Conservation (phyloP, 2,329 filamentous ascomycete genomes). For the Fusarium sp. region DNA sequence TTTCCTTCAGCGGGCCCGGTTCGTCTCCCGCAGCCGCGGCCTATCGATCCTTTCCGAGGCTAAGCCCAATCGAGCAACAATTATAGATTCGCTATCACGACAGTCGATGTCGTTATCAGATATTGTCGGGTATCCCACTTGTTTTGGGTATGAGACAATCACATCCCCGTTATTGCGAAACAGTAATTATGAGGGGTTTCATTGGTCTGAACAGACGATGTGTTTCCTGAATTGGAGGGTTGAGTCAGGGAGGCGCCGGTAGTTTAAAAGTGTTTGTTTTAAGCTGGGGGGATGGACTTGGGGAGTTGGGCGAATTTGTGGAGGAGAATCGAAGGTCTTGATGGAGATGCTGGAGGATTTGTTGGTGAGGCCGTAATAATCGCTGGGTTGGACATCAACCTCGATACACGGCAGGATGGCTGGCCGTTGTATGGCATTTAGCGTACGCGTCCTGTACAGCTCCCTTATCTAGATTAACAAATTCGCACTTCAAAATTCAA, state of each 20-base stretch:
- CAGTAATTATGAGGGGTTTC: not conserved
- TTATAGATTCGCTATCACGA: conserved; percentile 27
- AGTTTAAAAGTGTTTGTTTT: not conserved
- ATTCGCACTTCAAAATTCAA: rapidly evolving
- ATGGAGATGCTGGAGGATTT: rapidly evolving
- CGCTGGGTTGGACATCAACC: too few relatives aligned
- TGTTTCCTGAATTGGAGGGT: not conserved
- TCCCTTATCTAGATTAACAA: not conserved
- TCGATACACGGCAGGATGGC: too few relatives aligned
- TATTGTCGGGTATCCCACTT: not conserved
- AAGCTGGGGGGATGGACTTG: too few relatives aligned
- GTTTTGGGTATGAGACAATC: conserved; percentile 15
- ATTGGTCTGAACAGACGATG: not conserved
- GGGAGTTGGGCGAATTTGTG: not conserved
- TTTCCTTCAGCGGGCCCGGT: not conserved
- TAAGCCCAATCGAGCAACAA: not conserved
- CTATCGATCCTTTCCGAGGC: not conserved
- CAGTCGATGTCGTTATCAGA: conserved; percentile 28
- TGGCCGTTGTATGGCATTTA: rapidly evolving
- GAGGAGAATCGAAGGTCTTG: not conserved
- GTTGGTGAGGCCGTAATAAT: not conserved
- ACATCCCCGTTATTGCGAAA: conserved; percentile 29
- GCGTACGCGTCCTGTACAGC: not conserved
- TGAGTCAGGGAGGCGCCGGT: not conserved
- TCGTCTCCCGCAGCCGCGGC: not conserved